phyloP scores from a whole-genome alignment of 768 basidiomycete species.

The Tricholomella constricta region DNA sequence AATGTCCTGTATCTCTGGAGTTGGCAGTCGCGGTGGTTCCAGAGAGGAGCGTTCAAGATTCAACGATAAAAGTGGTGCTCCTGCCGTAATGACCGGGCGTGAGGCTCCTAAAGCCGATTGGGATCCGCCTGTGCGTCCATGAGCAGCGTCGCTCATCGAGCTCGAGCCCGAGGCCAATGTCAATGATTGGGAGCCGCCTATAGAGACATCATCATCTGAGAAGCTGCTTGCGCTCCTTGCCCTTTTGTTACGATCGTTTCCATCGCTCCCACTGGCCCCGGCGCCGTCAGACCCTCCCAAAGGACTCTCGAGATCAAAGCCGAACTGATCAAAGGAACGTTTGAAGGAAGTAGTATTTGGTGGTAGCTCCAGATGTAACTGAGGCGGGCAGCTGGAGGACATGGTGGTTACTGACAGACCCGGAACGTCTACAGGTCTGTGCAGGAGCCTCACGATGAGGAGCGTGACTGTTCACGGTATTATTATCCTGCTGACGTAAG shows the following conservation, averaged over 20 bases:
- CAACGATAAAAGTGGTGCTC: slow-evolving; percentile 22
- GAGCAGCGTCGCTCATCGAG: slow-evolving; percentile 9
- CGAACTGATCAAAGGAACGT: slow-evolving; percentile 60
- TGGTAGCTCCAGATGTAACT: slow-evolving; percentile 55
- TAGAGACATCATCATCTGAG: slow-evolving; percentile 38
- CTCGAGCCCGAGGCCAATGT: slow-evolving; percentile 31
- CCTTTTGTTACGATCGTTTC: slow-evolving; percentile 57
- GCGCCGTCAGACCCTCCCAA: slow-evolving; percentile 21
- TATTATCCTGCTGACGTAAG: slow-evolving; percentile 18
- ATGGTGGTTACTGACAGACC: slow-evolving; percentile 30
- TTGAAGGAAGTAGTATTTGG: slow-evolving; percentile 56
- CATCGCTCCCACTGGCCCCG: slow-evolving; percentile 34
- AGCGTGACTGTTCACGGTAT: slow-evolving; percentile 7
- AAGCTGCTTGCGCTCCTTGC: slow-evolving; percentile 55
- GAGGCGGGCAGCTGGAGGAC: slow-evolving; percentile 49
- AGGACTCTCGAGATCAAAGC: slow-evolving; percentile 56
- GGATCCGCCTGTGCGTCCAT: slow-evolving; percentile 6
- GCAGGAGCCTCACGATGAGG: slow-evolving; percentile 17
- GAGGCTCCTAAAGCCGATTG: slow-evolving; percentile 13
- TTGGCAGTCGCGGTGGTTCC: slow-evolving; percentile 42
- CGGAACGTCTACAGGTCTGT: slow-evolving; percentile 6
- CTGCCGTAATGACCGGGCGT: slow-evolving; percentile 16
- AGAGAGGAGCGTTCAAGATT: slow-evolving; percentile 16
- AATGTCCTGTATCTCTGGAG: slow-evolving; percentile 50
- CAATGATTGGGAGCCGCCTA: slow-evolving; percentile 38